Base-by-base conservation (phyloP, 73 alveolate species). In the Paramecium tetraurelia region DNA sequence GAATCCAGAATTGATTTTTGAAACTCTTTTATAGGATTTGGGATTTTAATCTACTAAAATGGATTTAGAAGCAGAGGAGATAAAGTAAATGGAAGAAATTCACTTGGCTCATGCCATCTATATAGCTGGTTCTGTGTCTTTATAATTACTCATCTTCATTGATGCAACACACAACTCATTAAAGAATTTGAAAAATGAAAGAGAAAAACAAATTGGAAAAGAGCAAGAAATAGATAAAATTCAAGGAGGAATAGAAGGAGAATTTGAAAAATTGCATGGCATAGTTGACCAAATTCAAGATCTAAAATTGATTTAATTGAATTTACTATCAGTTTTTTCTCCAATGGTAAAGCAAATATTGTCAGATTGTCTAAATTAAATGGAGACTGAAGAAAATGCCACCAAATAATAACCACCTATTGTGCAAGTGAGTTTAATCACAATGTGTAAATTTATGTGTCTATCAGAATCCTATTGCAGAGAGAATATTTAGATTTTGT, bases 371-470 rank as follows among this genome's bases (percentile, higher is more conserved):
- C 12, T 72, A 72, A 72, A 38, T 72, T 63, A 63, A 24, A 63
- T 63, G 46, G 84, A 63, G 12, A 63, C 69, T 3, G 84, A 63
- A 63, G 84, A 63, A 27, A 63, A 12, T 38, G 18, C 24, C 20
- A 27, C 10, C 16, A 85, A 12, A 63, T 63, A 63, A 63, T 27
- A 72, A 36, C 59, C 86, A 35, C 86, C 86, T 21, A 29, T 86
- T 18, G 93, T 63, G 7, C 16, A 77, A 59, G 93, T 86, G 24
- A 77, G 88, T 21, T 57, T 86, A 24, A 53, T 86, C 41, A 63
- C 93, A 40, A 43, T 86, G 69, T 86, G 93, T 40, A 86, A 86
- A 86, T 86, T 86, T 63, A 86, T 86, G 93, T 86, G 93, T 6
- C 41, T 86, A 33, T 59, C 88, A 1, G 59, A 86, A 63, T 38